phyloP scores from a whole-genome alignment of 208 protist genomes.

The Crithidia bombi region DNA sequence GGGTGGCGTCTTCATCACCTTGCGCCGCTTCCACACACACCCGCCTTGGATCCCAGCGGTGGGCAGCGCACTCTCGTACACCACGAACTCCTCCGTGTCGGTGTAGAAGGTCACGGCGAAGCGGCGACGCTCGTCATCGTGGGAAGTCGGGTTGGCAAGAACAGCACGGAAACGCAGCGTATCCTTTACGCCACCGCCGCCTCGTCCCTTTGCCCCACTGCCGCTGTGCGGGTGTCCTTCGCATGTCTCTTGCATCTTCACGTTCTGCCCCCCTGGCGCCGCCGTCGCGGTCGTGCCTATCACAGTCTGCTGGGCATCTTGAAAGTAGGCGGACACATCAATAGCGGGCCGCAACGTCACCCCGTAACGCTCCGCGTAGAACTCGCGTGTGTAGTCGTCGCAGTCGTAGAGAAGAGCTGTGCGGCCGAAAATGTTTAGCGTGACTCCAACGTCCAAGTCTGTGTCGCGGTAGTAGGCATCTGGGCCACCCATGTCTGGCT shows the following conservation, averaged over 20 bases:
- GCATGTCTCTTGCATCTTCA: conserved; percentile 21
- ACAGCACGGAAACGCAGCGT: conserved; percentile 78
- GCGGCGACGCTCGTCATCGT: conserved; percentile 62
- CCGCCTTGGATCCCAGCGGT: conserved; percentile 83
- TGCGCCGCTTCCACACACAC: conserved; percentile 76
- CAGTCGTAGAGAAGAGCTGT: conserved; percentile 92
- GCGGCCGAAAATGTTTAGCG: conserved; percentile 85
- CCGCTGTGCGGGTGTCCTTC: neutral
- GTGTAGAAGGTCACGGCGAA: conserved; percentile 88
- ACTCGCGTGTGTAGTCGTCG: conserved; percentile 94
- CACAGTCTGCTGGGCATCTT: conserved; percentile 37
- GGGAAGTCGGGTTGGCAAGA: conserved; percentile 50
- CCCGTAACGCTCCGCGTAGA: conserved; percentile 75
- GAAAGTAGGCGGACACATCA: conserved; percentile 56
- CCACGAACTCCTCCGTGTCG: conserved; percentile 88
- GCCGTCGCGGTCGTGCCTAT: conserved; percentile 19
- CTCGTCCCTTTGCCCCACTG: neutral
- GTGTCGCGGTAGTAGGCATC: conserved; percentile 79
- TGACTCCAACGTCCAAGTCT: conserved; percentile 87
- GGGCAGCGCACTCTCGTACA: conserved; percentile 68
- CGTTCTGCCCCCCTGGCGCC: conserved; percentile 45
- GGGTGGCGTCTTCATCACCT: conserved; percentile 60
- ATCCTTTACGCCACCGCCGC: conserved; percentile 46
- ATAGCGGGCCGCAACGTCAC: conserved; percentile 48
- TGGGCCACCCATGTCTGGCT: conserved; percentile 65